A percentile compares a stretch with the other conserved stretches of the same genome.
These are phyloP conservation scores for Cercophora sp. DNA, from an alignment of 495 filamentous ascomycete species.

Conservation along the genomic window DNA sequence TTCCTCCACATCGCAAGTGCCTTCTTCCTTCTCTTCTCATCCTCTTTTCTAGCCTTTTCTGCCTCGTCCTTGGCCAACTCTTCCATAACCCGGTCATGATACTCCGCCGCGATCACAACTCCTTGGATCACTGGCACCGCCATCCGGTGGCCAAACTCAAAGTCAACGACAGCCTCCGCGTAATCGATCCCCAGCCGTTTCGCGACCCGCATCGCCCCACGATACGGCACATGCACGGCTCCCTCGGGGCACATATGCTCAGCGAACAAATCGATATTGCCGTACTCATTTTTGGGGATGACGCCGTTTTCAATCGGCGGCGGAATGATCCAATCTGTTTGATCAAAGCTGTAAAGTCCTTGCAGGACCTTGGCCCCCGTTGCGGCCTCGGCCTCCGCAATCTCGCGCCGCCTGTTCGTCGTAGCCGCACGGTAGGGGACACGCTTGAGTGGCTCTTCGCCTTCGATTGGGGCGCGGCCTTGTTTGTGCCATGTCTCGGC, in stretches of 20 bases:
- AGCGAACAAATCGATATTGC: conserved; percentile 95
- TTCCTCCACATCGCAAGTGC: conserved; percentile 79
- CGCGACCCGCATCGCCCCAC: conserved; percentile 72
- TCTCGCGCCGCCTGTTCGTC: conserved; percentile 78
- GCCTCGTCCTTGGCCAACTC: conserved; percentile 79
- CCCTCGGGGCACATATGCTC: conserved; percentile 85
- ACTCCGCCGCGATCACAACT: conserved; percentile 79
- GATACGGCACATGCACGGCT: conserved; percentile 78
- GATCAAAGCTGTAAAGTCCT: conserved; percentile 76
- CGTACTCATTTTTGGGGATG: conserved; percentile 92
- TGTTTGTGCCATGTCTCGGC: conserved; percentile 98
- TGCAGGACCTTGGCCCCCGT: conserved; percentile 82
- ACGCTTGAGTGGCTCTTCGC: conserved; percentile 72
- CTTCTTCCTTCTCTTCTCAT: conserved; percentile 72
- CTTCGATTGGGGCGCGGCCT: conserved; percentile 68
- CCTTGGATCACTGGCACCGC: conserved; percentile 89
- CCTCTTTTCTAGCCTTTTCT: conserved; percentile 72
- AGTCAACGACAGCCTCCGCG: conserved; percentile 92
- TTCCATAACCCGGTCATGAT: conserved; percentile 70
- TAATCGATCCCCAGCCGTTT: conserved; percentile 81
- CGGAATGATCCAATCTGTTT: conserved; percentile 92
- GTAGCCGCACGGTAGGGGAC: conserved; percentile 92
- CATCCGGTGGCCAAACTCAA: conserved; percentile 91
- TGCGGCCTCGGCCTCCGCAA: conserved; percentile 72
- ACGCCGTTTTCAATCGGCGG: conserved; percentile 74